Evolutionary conservation across 805 yeast species (phyloP).

Genomic region (Cyberlindnera americana): DNA sequence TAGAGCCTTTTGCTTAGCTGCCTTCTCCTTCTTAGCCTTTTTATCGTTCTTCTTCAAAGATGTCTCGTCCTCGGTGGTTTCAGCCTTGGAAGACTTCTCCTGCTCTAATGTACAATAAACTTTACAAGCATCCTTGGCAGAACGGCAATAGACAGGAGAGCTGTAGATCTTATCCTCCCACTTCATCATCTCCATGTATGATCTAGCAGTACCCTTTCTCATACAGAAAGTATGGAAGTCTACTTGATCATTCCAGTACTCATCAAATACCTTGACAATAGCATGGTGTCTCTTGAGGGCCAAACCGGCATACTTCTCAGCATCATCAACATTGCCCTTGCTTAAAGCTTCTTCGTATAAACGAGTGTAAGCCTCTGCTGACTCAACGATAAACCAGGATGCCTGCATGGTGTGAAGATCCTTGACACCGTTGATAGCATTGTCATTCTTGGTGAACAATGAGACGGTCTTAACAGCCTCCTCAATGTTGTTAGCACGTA

Average conservation of each 20-base stretch:
- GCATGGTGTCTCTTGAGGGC: slow-evolving; percentile 76
- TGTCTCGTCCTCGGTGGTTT: slow-evolving; percentile 23
- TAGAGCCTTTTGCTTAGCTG: slow-evolving; percentile 43
- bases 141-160: slow-evolving; percentile 70
- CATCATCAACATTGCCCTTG: slow-evolving; percentile 33
- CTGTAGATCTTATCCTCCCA: slow-evolving; percentile 81
- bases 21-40: slow-evolving; percentile 48
- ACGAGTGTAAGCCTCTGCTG: slow-evolving; percentile 78
- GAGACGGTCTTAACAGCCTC: slow-evolving; percentile 73
- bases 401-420: slow-evolving; percentile 89
- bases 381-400: slow-evolving; percentile 82
- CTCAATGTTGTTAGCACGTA: slow-evolving; percentile 71
- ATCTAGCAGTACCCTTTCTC: slow-evolving; percentile 86
- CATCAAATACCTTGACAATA: slow-evolving; percentile 62
- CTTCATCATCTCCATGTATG: slow-evolving; percentile 67
- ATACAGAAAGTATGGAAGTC: slow-evolving; percentile 94
- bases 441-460: slow-evolving; percentile 81
- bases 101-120: slow-evolving; percentile 43
- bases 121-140: slow-evolving; percentile 58
- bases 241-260: slow-evolving; percentile 77
- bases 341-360: slow-evolving; percentile 44
- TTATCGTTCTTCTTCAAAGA: slow-evolving; percentile 55
- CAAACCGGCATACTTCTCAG: slow-evolving; percentile 56
- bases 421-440: slow-evolving; percentile 75
- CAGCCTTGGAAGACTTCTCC: no score